Conservation (phyloP, 148 eudicot species). For the Salicornia ramosissima region DNA sequence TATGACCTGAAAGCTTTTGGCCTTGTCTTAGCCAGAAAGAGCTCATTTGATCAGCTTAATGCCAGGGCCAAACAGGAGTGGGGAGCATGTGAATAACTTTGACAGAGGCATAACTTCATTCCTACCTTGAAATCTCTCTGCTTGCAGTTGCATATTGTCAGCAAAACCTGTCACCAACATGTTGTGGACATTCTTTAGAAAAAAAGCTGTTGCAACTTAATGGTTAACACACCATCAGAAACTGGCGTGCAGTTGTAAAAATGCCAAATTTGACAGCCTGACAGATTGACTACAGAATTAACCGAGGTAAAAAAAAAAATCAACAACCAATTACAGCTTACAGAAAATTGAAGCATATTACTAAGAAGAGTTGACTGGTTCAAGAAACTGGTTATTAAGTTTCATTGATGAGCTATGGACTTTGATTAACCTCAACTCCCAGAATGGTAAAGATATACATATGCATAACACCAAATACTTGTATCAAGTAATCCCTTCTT, state of each 20-base stretch:
- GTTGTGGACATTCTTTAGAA: neutral
- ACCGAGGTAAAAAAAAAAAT: neutral
- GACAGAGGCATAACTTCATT: neutral
- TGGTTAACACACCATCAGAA: neutral
- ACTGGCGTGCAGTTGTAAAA: neutral
- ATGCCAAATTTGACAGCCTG: neutral
- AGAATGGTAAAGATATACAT: neutral
- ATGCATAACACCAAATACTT: neutral
- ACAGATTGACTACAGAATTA: neutral
- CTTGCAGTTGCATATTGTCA: constrained; percentile 24
- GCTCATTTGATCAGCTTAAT: constrained; percentile 1
- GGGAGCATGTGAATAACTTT: neutral
- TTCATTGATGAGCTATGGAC: neutral
- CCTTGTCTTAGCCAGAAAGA: neutral
- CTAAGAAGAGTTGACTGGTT: neutral
- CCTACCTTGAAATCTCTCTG: constrained; percentile 38
- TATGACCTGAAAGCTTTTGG: constrained; percentile 8
- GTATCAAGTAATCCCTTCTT: neutral
- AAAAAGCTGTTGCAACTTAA: neutral
- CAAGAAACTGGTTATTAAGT: neutral
- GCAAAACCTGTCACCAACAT: constrained; percentile 16
- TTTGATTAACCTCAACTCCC: too few species aligned
- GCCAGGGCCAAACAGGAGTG: neutral
- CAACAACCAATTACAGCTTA: neutral
- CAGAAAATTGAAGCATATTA: neutral